Conservation (phyloP, 1,284 basidiomycete genomes). For the Paramarasmius palmivorus region DNA sequence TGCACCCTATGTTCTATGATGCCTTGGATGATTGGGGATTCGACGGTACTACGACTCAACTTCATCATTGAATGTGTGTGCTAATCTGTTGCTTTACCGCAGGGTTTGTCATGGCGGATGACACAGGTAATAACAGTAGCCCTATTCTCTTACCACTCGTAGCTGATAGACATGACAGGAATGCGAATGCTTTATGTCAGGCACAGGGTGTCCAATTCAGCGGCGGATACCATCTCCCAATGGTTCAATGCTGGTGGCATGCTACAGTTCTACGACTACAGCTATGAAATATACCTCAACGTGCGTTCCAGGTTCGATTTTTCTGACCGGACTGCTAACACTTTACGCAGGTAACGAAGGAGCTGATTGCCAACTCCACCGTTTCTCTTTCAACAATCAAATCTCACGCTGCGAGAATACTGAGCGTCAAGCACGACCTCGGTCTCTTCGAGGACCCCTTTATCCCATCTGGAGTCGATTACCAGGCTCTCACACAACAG, state of each 20-base stretch:
- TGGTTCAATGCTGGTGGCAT: slow-evolving; percentile 31
- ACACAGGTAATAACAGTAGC: slow-evolving; percentile 17
- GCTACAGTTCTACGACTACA: slow-evolving; percentile 29
- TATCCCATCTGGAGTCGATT: slow-evolving; percentile 22
- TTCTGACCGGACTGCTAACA: neutral
- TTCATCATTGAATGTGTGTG: neutral
- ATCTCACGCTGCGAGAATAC: slow-evolving; percentile 20
- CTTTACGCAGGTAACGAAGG: slow-evolving; percentile 17
- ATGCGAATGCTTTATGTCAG: slow-evolving; percentile 21
- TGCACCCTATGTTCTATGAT: slow-evolving; percentile 26
- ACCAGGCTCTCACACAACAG: slow-evolving; percentile 17
- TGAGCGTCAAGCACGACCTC: slow-evolving; percentile 28
- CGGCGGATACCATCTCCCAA: slow-evolving; percentile 26
- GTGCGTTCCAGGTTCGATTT: slow-evolving; percentile 11
- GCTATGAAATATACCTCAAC: slow-evolving; percentile 21
- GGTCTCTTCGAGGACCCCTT: slow-evolving; percentile 28
- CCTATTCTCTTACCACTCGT: neutral
- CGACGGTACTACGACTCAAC: slow-evolving; percentile 18
- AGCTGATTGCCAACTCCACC: slow-evolving; percentile 22
- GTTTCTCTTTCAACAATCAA: slow-evolving; percentile 18
- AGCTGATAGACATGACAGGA: slow-evolving; percentile 2
- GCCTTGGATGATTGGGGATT: slow-evolving; percentile 26
- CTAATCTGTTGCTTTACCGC: neutral
- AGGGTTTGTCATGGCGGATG: slow-evolving; percentile 28
- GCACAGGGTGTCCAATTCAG: slow-evolving; percentile 21